phyloP scores from a whole-genome alignment of 495 filamentous ascomycete species.

The Penicillium pulvis region DNA sequence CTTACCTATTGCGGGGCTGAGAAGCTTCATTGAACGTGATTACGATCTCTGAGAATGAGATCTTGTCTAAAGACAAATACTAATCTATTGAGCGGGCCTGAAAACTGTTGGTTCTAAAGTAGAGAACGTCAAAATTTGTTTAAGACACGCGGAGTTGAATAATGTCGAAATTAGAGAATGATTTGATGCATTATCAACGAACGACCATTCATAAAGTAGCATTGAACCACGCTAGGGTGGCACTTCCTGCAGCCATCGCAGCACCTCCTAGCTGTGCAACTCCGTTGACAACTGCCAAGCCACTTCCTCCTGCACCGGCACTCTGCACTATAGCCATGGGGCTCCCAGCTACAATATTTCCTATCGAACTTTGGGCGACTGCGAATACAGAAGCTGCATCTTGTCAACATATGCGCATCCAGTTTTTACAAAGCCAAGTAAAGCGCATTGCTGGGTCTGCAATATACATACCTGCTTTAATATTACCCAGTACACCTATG shows the following conservation, averaged over 20 bases:
- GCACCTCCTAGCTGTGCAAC: slow-evolving; percentile 18
- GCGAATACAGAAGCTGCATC: slow-evolving; percentile 4
- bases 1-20: too few relatives aligned
- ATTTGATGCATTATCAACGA: too few relatives aligned
- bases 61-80: too few relatives aligned
- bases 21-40: too few relatives aligned
- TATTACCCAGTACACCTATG: slow-evolving; percentile 15
- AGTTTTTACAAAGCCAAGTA: background rate
- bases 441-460: slow-evolving; percentile 3
- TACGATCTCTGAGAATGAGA: too few relatives aligned
- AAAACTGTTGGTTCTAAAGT: too few relatives aligned
- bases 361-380: slow-evolving; percentile 9
- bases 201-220: background rate
- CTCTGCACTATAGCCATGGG: slow-evolving; percentile 20
- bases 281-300: slow-evolving; percentile 19
- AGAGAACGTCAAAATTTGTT: too few relatives aligned
- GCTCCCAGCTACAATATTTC: slow-evolving; percentile 21
- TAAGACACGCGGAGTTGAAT: too few relatives aligned
- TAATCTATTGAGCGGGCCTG: too few relatives aligned
- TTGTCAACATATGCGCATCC: background rate
- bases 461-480: slow-evolving; percentile 20
- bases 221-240: slow-evolving; percentile 8
- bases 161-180: too few relatives aligned
- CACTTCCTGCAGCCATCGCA: slow-evolving; percentile 4
- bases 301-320: slow-evolving; percentile 23